phyloP scores from a whole-genome alignment of 192 early-diverging fungal species.

The Rhizoclosmatium sp. region DNA sequence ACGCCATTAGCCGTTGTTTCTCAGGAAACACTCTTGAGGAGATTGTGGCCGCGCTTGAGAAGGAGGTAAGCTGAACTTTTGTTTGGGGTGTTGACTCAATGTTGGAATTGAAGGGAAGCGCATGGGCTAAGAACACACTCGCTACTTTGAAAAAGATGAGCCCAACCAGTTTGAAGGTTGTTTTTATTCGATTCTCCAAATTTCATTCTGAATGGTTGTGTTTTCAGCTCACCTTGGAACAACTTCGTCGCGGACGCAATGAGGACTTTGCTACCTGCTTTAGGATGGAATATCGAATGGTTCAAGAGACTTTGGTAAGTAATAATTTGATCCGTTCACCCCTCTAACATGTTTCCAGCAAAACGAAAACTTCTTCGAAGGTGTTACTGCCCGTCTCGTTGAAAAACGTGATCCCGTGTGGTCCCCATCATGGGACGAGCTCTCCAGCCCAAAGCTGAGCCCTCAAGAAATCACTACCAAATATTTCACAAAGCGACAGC shows the following conservation, averaged over 20 bases:
- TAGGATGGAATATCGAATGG: constrained; percentile 84
- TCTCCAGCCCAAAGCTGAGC: constrained; percentile 26
- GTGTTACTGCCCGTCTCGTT: constrained; percentile 81
- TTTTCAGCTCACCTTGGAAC: constrained; percentile 65
- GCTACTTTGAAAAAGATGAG: constrained; percentile 31
- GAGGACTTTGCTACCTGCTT: constrained; percentile 82
- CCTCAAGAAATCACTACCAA: neutral
- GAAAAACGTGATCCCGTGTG: constrained; percentile 76
- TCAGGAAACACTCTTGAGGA: constrained; percentile 79
- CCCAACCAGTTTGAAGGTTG: constrained; percentile 86
- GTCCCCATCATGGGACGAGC: constrained; percentile 62
- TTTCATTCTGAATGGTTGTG: no score
- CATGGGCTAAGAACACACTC: constrained; percentile 76
- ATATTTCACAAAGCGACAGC: neutral
- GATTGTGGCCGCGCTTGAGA: constrained; percentile 82
- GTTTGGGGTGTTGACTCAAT: constrained; percentile 9
- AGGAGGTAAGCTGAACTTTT: constrained; percentile 56
- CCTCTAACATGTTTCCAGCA: constrained; percentile 20
- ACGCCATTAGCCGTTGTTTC: constrained; percentile 88
- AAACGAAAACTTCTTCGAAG: constrained; percentile 87
- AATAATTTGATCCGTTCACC: neutral
- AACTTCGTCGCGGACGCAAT: constrained; percentile 76
- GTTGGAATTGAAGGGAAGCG: constrained; percentile 39
- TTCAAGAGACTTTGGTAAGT: constrained; percentile 71
- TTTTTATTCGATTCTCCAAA: no score